Evolutionary conservation across 768 basidiomycete genomes (phyloP), one percentile per base, ranked within the genome.

Genomic region (Porpolomopsis calyptriformis): DNA sequence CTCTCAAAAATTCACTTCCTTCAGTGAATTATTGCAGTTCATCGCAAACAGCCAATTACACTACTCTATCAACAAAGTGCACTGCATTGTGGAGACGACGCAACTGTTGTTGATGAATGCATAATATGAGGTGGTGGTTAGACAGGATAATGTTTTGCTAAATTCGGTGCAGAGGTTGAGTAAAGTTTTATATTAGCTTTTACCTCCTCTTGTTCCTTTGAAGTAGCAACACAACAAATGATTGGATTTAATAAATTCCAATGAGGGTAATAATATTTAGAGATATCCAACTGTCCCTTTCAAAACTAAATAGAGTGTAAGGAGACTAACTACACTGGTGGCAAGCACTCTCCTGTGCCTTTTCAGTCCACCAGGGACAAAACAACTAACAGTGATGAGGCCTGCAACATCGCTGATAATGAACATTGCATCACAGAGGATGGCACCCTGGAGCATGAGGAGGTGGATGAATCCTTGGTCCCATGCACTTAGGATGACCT

Each of bases 1-100:
- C n/a, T n/a, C n/a, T n/a, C n/a, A n/a, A n/a, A n/a, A n/a, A n/a
- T n/a, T n/a, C n/a, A n/a, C n/a, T n/a, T n/a, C 38, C 20, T 43
- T 23, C 25, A 92, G 89, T 54, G 93, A 99, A 57, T 72, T 98
- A 27, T 88, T 88, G 24, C 77, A 82, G 4, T 94, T 97, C 68
- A 97, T 99, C 53, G 83, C 92, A 12, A 76, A 77, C 11, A 84
- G 86, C 20, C 73, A 93, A 9, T 64, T 99, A 41, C 80, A 88
- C 56, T 86, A 83, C 54, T 79, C 81, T 1, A 97, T 98, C 49
- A 93, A 98, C 71, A 88, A 89, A 57, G 94, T 98, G n/a, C 74
- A 84, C 47, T 89, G 91, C 0, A 76, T 97, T 27, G 91, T 97
- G 12, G 87, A 92, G 66, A 97, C 94, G 20, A 92, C 86, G 40